Percentiles rank a stretch among this genome's conserved stretches.
phyloP scores from a whole-genome alignment of 495 filamentous ascomycete genomes.

The Tetracladium setigerum region DNA sequence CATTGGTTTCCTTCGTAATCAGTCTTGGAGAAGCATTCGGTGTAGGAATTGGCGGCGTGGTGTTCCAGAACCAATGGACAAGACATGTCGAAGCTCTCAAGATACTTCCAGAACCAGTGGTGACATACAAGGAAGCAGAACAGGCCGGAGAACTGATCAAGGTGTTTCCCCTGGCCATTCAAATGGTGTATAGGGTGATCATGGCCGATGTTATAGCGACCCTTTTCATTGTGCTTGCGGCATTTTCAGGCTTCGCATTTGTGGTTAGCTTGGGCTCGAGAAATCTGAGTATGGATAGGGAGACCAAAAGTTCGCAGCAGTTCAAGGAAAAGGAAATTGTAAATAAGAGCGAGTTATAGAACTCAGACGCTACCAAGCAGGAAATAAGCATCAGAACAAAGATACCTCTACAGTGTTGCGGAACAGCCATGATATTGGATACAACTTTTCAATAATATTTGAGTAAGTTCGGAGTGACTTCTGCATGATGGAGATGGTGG shows the following conservation, averaged over 20 bases:
- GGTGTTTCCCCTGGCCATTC: neutral
- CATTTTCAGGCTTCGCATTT: neutral
- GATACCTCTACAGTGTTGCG: too few species aligned
- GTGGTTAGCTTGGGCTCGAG: neutral
- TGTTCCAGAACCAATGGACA: slow-evolving; percentile 8
- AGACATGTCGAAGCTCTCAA: neutral
- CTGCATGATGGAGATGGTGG: too few species aligned
- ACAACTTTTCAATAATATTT: too few species aligned
- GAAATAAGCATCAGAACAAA: too few species aligned
- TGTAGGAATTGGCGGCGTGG: slow-evolving; percentile 6
- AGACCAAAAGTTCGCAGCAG: slow-evolving; percentile 2
- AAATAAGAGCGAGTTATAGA: too few species aligned
- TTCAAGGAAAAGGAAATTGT: neutral
- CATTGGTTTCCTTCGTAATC: slow-evolving; percentile 3
- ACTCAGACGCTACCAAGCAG: too few species aligned
- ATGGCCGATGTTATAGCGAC: slow-evolving; percentile 2
- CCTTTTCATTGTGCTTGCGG: slow-evolving; percentile 5
- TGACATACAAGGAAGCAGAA: neutral
- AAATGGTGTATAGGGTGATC: slow-evolving; percentile 1
- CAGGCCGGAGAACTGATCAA: neutral
- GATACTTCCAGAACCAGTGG: neutral
- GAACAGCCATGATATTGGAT: too few species aligned
- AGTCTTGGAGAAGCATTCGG: slow-evolving; percentile 5
- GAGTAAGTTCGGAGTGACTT: too few species aligned
- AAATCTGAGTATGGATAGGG: slow-evolving; percentile 5